phyloP scores from a whole-genome alignment of 208 protist genomes.

The Crithidia fasciculata region DNA sequence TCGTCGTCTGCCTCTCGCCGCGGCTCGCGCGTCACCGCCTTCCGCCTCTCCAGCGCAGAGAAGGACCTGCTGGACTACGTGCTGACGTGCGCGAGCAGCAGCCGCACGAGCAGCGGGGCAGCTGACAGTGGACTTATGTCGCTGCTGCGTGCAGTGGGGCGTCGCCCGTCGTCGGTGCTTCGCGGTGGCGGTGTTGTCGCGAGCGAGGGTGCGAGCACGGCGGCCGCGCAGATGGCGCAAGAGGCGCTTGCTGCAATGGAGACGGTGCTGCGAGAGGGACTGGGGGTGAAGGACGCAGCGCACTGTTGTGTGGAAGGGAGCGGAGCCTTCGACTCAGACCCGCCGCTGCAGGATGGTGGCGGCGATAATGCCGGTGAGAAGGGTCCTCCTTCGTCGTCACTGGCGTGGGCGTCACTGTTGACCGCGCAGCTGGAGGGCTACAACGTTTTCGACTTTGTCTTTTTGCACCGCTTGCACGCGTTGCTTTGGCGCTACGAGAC shows the following conservation, averaged over 20 bases:
- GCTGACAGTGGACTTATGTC: constrained; percentile 2
- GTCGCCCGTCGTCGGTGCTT: too few relatives aligned
- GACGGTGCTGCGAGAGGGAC: constrained; percentile 6
- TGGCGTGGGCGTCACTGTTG: constrained; percentile 21
- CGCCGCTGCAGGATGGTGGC: too few relatives aligned
- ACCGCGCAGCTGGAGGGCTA: constrained; percentile 7
- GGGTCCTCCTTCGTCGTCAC: not conserved
- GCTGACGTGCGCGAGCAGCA: constrained; percentile 29
- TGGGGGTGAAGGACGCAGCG: not conserved
- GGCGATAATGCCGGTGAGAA: not conserved
- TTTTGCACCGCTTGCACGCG: constrained; percentile 21
- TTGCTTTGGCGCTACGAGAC: constrained; percentile 21
- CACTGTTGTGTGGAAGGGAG: too few relatives aligned
- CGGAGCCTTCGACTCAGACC: too few relatives aligned
- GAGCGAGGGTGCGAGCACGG: not conserved
- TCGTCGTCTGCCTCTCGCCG: not conserved
- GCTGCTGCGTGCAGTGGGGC: not conserved
- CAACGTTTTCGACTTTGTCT: constrained; percentile 14
- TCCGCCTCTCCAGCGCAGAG: constrained; percentile 10
- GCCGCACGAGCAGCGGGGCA: not conserved
- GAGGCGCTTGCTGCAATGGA: constrained; percentile 11
- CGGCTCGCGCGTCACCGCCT: not conserved
- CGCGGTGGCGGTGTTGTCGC: not conserved
- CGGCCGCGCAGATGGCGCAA: not conserved
- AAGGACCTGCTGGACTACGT: constrained; percentile 27